Percentiles rank a stretch among this genome's conserved stretches.
phyloP scores from a whole-genome alignment of 768 basidiomycete genomes.

The Suillus occidentalis region DNA sequence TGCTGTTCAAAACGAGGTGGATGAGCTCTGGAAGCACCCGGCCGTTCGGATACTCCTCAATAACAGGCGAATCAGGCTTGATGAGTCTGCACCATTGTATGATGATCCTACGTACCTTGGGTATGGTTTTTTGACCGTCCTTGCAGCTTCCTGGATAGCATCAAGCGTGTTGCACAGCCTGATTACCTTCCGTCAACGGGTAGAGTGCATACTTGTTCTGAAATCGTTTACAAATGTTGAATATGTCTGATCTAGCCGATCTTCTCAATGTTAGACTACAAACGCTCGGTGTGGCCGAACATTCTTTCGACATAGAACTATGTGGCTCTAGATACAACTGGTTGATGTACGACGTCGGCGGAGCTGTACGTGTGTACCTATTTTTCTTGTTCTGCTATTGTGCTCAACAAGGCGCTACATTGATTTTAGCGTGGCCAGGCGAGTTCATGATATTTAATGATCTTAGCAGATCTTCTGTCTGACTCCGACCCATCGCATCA shows the following conservation, averaged over 20 bases:
- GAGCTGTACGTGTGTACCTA: constrained; percentile 54
- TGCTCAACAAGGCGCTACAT: constrained; percentile 2
- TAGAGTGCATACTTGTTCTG: constrained; percentile 25
- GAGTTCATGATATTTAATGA: constrained; percentile 24
- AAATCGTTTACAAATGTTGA: constrained; percentile 5
- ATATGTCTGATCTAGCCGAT: constrained; percentile 50
- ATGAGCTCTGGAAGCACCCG: constrained; percentile 70
- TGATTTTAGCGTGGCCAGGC: constrained; percentile 58
- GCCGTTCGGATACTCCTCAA: constrained; percentile 57
- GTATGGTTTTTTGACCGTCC: constrained; percentile 7
- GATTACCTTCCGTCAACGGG: constrained; percentile 75
- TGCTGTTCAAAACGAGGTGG: constrained; percentile 51
- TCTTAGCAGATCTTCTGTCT: constrained; percentile 13
- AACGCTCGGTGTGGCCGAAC: constrained; percentile 78
- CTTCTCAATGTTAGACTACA: constrained; percentile 78
- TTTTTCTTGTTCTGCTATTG: constrained; percentile 9
- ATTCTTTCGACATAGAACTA: constrained; percentile 66
- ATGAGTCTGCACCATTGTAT: constrained; percentile 78
- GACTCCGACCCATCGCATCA: constrained; percentile 31
- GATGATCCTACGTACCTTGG: constrained; percentile 21
- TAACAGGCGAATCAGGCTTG: constrained; percentile 60
- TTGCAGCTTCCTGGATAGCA: constrained; percentile 64
- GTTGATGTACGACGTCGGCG: constrained; percentile 84
- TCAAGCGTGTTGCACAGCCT: constrained; percentile 62
- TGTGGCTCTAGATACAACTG: constrained; percentile 67